Conservation (phyloP, 257 asterid genomes). For the Solanum chmielewskii region DNA sequence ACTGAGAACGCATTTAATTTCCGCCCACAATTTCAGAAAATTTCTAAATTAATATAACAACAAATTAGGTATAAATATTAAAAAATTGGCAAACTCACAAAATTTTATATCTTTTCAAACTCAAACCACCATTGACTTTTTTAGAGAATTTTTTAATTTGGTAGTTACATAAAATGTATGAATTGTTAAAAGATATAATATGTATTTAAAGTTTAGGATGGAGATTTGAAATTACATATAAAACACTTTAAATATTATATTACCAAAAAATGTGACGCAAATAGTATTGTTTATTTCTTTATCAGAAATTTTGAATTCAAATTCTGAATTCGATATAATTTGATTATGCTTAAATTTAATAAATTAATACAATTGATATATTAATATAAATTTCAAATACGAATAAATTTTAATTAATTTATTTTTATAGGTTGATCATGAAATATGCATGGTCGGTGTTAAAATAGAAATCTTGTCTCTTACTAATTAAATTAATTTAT, state of each 20-base stretch:
- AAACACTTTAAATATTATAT: not conserved
- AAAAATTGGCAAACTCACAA: not conserved
- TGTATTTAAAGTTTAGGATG: not conserved
- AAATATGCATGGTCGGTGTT: not conserved
- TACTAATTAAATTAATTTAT: not conserved
- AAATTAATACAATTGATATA: not conserved
- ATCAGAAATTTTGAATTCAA: fast-evolving
- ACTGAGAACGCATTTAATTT: constrained; percentile 1
- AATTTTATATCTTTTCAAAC: not conserved
- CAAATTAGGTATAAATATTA: not conserved
- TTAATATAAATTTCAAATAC: not conserved
- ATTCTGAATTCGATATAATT: fast-evolving
- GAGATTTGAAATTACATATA: not conserved
- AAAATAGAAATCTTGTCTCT: not conserved
- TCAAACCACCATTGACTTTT: not conserved
- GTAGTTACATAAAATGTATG: not conserved
- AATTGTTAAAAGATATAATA: not conserved
- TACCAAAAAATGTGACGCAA: fast-evolving
- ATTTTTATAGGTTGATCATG: not conserved
- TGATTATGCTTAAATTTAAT: too few species aligned
- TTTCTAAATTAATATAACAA: not conserved
- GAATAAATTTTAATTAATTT: not conserved
- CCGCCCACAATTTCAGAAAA: constrained; percentile 20
- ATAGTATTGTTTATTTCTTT: fast-evolving
- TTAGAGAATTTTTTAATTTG: not conserved